Conservation (phyloP, 495 filamentous ascomycete species). For the Chaetomium cochliodes region DNA sequence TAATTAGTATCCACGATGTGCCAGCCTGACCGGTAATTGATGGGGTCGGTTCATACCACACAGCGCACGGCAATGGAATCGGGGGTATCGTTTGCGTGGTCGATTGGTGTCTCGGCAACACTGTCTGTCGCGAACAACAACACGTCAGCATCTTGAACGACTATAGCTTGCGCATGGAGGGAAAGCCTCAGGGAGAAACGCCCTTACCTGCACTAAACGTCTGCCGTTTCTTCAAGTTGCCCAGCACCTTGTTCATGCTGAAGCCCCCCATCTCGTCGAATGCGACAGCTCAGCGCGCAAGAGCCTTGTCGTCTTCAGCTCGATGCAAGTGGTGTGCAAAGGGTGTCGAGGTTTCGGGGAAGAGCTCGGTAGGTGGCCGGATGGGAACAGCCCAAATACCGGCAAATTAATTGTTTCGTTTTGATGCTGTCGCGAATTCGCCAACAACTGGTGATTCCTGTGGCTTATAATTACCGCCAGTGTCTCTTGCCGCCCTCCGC, state of each 20-base stretch:
- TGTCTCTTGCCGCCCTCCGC: background rate
- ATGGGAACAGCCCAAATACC: background rate
- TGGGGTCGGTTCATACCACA: constrained; percentile 43
- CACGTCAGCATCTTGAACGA: background rate
- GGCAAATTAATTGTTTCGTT: background rate
- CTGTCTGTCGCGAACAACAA: constrained; percentile 20
- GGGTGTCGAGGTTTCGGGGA: background rate
- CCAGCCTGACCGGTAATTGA: background rate
- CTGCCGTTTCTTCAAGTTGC: constrained; percentile 49
- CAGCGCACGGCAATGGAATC: constrained; percentile 56
- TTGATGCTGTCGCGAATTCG: constrained; percentile 10
- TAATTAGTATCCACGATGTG: constrained; percentile 20
- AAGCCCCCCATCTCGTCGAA: constrained; percentile 48
- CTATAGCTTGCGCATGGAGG: background rate
- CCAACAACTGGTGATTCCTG: background rate
- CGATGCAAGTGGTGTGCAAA: constrained; percentile 1
- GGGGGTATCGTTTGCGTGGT: constrained; percentile 49
- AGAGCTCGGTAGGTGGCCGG: background rate
- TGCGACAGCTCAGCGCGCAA: constrained; percentile 1
- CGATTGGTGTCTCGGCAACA: constrained; percentile 29
- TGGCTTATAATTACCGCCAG: constrained; percentile 2
- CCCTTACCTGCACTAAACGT: constrained; percentile 33
- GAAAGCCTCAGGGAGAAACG: background rate
- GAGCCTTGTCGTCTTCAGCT: background rate
- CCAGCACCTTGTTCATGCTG: constrained; percentile 56